Conservation (phyloP, 2,329 filamentous ascomycete genomes). For the Fusarium keratoplasticum region DNA sequence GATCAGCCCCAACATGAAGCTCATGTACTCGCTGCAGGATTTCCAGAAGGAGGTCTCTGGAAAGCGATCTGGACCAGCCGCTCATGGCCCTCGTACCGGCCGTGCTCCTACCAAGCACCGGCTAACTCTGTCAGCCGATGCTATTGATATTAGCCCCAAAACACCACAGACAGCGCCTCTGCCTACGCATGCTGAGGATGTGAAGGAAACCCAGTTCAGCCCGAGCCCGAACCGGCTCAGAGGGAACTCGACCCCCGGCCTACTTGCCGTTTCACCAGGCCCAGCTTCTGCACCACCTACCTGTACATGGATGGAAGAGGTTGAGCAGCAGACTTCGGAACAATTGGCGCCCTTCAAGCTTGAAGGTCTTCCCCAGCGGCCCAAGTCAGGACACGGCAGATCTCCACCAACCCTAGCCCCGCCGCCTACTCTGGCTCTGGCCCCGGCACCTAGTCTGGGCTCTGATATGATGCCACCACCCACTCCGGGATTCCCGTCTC, state of each 20-base stretch:
- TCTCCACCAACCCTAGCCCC: conserved; percentile 19
- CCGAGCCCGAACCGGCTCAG: conserved; percentile 59
- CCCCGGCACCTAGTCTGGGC: conserved; percentile 29
- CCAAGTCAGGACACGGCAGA: conserved; percentile 49
- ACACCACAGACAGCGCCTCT: conserved; percentile 72
- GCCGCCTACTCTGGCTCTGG: conserved; percentile 22
- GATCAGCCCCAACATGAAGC: conserved; percentile 92
- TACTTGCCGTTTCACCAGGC: conserved; percentile 67
- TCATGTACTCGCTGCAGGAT: conserved; percentile 90
- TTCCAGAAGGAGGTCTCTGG: conserved; percentile 75
- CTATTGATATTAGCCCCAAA: conserved; percentile 63
- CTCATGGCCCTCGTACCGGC: conserved; percentile 62
- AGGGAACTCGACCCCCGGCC: conserved; percentile 65
- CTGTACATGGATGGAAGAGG: conserved; percentile 66
- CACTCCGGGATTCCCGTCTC: conserved; percentile 58
- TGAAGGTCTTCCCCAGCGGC: conserved; percentile 47
- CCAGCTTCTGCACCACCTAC: conserved; percentile 76
- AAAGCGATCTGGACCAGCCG: conserved; percentile 59
- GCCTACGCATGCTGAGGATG: conserved; percentile 62
- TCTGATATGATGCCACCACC: conserved; percentile 54
- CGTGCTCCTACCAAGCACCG: conserved; percentile 71
- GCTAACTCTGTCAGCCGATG: conserved; percentile 69
- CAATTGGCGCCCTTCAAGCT: conserved; percentile 34
- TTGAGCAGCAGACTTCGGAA: conserved; percentile 53
- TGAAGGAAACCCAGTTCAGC: conserved; percentile 52